Evolutionary conservation across 768 basidiomycete genomes (phyloP), one percentile per base, ranked within the genome.

Genomic region (Tricholoma saponaceum): DNA sequence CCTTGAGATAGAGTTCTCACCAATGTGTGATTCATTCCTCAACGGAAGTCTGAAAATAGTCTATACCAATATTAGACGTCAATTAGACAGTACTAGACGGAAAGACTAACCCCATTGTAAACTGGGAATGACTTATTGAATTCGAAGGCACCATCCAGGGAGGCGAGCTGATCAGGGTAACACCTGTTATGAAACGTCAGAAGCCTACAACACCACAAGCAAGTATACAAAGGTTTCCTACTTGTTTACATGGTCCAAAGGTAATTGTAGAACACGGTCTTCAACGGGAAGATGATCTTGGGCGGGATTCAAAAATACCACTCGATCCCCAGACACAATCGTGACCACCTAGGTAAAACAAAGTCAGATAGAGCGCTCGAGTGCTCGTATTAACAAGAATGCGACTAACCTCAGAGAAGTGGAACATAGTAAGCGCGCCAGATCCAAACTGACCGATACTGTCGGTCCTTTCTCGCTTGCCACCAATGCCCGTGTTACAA

Each of bases 361-460:
- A 41, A 43, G 41, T 43, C 8, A 43, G 5, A 10, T 53, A 25
- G 46, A 57, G 50, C 43, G n/a, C 10, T 12, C 33, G 2, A 2
- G 5, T 2, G 18, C 9, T 2, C 7, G 22, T 3, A 4, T 12
- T 32, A 55, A 20, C 43, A 33, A 10, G 22, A 10, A 44, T 12
- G 4, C 23, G 10, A 51, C 70, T 52, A 51, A 81, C 81, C 67
- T 83, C 81, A 0, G 78, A 74, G 52, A 82, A 74, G 59, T 82
- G 79, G 57, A 77, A 84, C 73, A 82, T 78, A 0, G 80, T 76
- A 3, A 83, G 67, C 13, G 77, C 78, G 6, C 83, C 83, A 7
- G 78, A 67, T 5, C 83, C 83, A 65, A 81, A 83, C 54, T 76
- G 75, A 0, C 82, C 82, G 37, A 83, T 82, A 0, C 74, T 75